Base-by-base conservation (phyloP, 2,329 filamentous ascomycete genomes). In the Xylariomycetidae sp. region DNA sequence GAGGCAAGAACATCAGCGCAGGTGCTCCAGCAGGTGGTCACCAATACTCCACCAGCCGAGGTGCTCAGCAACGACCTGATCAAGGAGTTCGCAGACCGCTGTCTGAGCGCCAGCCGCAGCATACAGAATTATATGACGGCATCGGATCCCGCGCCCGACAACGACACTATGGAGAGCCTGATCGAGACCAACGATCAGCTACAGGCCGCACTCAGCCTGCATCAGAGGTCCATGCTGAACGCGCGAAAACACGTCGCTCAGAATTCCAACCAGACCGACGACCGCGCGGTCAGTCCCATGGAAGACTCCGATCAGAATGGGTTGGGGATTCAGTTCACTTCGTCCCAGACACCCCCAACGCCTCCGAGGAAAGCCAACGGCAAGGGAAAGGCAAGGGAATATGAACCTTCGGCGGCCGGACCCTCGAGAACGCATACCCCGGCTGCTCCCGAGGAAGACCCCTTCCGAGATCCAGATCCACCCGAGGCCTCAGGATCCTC, bases 111-210 rank as follows among this genome's bases (percentile, higher is more conserved):
- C 4, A 82, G 85, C 33, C 75, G 82, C 34, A 87, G 84, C 53
- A 80, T 97, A 48, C 88, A 96, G 53, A 71, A 72, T 19, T 97
- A 94, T 63, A 95, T 97, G 69, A 72, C 80, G 26, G 77, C 81
- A 29, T 80, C 84, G 36, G 76, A 87, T 54, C 89, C 90, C 0
- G 57, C 77, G 1, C 89, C 90, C 0, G 92, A 97, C 58, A 90
- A 95, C 51, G 84, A 95, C 47, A 97, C 90, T 1, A 88, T 97
- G 75, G 80, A 92, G 55, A 89, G 80, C 11, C 67, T 98, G 41
- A 95, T 98, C 52, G 88, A 96, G 59, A 92, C 88, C 11, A 95
- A 94, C 56, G 92, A 97, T 60, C 85, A 90, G 55, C 70, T 98
- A 18, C 85, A 87, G 40, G 77, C 85, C 27, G 82, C 89, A 0